A percentile compares a stretch with the other conserved stretches of the same genome.
Conservation (phyloP, 768 basidiomycete species). For the Pleurotus tuber-regium region DNA sequence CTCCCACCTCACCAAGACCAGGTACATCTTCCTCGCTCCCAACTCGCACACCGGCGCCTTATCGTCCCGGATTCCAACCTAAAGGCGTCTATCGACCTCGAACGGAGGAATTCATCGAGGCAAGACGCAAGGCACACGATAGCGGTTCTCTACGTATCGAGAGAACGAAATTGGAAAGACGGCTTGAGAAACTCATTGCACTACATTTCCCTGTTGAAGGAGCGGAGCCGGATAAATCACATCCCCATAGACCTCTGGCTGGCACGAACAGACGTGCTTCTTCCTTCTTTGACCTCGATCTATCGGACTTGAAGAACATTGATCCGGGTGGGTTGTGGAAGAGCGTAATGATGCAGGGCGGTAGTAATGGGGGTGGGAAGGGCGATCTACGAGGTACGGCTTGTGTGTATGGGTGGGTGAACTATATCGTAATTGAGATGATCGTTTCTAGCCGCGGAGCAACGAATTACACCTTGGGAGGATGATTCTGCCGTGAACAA, state of each 20-base stretch:
- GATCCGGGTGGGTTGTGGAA: conserved; percentile 72
- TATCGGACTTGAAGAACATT: conserved; percentile 52
- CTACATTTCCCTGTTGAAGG: conserved; percentile 61
- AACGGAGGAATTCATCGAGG: conserved; percentile 77
- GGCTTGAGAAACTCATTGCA: conserved; percentile 83
- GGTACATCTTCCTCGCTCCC: conserved; percentile 19
- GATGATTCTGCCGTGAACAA: conserved; percentile 71
- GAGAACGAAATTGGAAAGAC: conserved; percentile 77
- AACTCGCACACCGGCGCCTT: conserved; percentile 47
- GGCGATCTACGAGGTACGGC: conserved; percentile 63
- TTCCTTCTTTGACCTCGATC: conserved; percentile 72
- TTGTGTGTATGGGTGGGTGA: too few species aligned
- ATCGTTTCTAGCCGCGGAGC: conserved; percentile 68
- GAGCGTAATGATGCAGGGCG: conserved; percentile 45
- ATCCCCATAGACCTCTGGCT: conserved; percentile 3
- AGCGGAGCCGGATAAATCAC: conserved; percentile 13
- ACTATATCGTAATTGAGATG: conserved; percentile 6
- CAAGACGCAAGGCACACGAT: conserved; percentile 33
- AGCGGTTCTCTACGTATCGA: conserved; percentile 54
- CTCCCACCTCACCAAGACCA: conserved; percentile 17
- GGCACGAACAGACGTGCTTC: conserved; percentile 48
- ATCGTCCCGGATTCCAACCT: conserved; percentile 93
- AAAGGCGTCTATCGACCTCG: conserved; percentile 76
- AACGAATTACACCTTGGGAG: conserved; percentile 94
- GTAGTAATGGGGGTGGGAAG: conserved; percentile 46